phyloP scores from a whole-genome alignment of 164 flowering plant species.

The Taxillus chinensis region DNA sequence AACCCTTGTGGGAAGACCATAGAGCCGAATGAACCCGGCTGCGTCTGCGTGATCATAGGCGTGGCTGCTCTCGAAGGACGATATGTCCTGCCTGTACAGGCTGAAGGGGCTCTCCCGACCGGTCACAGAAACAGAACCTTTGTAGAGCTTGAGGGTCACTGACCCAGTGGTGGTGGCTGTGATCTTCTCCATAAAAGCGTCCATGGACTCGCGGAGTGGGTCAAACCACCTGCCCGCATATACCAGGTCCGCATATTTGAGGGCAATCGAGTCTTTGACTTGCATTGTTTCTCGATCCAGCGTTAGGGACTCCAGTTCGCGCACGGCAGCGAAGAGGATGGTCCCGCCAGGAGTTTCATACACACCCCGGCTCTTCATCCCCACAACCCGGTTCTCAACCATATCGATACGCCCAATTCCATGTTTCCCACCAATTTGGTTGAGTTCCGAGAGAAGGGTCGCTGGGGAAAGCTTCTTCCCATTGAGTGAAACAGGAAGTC shows the following conservation, averaged over 20 bases:
- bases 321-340: slow-evolving; percentile 63
- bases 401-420: slow-evolving; percentile 87
- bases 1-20: slow-evolving; percentile 83
- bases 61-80: slow-evolving; percentile 73
- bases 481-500: slow-evolving; percentile 71
- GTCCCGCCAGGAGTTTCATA: slow-evolving; percentile 98
- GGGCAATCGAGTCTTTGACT: slow-evolving; percentile 62
- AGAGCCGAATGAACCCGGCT: slow-evolving; percentile 81
- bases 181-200: slow-evolving; percentile 82
- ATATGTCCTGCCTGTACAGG: slow-evolving; percentile 81
- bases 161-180: slow-evolving; percentile 80
- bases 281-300: slow-evolving; percentile 87
- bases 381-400: slow-evolving; percentile 92
- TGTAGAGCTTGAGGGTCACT: slow-evolving; percentile 73
- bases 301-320: slow-evolving; percentile 81
- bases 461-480: slow-evolving; percentile 80
- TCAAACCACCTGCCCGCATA: slow-evolving; percentile 98
- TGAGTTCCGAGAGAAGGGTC: slow-evolving; percentile 58
- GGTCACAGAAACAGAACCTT: slow-evolving; percentile 63
- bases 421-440: slow-evolving; percentile 78
- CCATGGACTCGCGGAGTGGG: slow-evolving; percentile 83
- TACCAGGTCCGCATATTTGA: slow-evolving; percentile 90
- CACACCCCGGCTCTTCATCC: slow-evolving; percentile 97
- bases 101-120: slow-evolving; percentile 63
- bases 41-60: slow-evolving; percentile 93